These are phyloP conservation scores for Salmacisia buchloeana DNA, from an alignment of 1,284 basidiomycete genomes.

Conservation along the genomic window DNA sequence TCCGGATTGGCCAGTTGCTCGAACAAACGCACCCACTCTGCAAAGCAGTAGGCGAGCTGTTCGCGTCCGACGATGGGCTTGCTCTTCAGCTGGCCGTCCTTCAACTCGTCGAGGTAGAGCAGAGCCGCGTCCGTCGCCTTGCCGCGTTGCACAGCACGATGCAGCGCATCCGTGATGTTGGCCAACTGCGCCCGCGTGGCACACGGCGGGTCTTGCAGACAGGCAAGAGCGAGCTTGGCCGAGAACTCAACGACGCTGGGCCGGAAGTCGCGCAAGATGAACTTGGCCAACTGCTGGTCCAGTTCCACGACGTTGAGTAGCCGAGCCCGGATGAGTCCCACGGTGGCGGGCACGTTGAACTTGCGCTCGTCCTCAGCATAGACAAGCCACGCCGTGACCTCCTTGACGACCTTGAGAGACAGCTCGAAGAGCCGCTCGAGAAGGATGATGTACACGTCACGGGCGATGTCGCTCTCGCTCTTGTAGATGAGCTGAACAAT, in stretches of 20 bases:
- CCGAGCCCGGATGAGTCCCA: constrained; percentile 75
- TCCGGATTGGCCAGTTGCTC: constrained; percentile 83
- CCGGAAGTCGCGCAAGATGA: constrained; percentile 68
- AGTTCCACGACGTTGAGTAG: constrained; percentile 73
- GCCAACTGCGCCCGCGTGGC: constrained; percentile 74
- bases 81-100: constrained; percentile 48
- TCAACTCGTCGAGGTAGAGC: constrained; percentile 60
- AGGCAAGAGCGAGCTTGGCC: constrained; percentile 78
- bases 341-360: constrained; percentile 89
- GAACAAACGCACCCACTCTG: constrained; percentile 89
- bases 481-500: constrained; percentile 60
- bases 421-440: constrained; percentile 82
- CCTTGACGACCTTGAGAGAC: constrained; percentile 87
- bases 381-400: constrained; percentile 92
- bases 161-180: constrained; percentile 75
- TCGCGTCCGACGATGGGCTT: constrained; percentile 54
- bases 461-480: constrained; percentile 34
- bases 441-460: constrained; percentile 67
- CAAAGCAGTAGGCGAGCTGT: constrained; percentile 59
- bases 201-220: constrained; percentile 66
- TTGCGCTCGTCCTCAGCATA: constrained; percentile 93
- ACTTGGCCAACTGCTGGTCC: constrained; percentile 86
- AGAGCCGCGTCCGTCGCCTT: constrained; percentile 76
- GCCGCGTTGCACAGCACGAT: constrained; percentile 59
- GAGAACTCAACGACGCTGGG: constrained; percentile 75